Conservation (phyloP, 306 rosid species). For the Albizia julibrissin region DNA sequence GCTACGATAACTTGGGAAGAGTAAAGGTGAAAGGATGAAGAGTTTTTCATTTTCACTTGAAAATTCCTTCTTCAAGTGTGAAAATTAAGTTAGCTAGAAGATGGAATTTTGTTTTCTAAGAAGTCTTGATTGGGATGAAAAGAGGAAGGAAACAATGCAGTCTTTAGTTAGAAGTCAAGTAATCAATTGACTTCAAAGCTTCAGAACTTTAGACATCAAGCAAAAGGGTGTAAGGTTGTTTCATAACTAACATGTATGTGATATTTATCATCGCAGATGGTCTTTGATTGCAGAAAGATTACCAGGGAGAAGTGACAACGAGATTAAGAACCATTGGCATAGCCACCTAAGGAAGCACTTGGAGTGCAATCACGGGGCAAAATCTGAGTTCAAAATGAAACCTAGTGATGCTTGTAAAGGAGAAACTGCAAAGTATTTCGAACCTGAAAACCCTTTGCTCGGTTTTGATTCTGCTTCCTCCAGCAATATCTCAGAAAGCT, state of each 20-base stretch:
- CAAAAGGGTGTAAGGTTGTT: not conserved
- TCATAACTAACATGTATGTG: not conserved
- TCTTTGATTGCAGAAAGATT: constrained; percentile 57
- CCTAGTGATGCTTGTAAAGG: not conserved
- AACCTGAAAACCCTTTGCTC: constrained; percentile 20
- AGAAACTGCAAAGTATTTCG: not conserved
- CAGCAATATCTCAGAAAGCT: constrained; percentile 46
- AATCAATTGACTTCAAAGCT: not conserved
- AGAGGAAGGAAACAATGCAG: not conserved
- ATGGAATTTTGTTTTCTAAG: not conserved
- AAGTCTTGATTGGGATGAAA: not conserved
- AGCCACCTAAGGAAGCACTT: constrained; percentile 49
- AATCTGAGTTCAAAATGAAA: not conserved
- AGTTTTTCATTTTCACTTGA: not conserved
- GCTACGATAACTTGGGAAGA: not conserved
- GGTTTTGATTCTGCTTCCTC: not conserved
- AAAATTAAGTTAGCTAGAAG: not conserved
- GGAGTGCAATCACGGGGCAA: not conserved
- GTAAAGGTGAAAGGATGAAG: not conserved
- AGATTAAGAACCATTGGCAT: constrained; percentile 74
- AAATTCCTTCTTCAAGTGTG: not conserved
- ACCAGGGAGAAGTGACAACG: constrained; percentile 73
- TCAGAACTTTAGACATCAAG: not conserved
- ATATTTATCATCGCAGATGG: constrained; percentile 48
- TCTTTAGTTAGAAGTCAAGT: not conserved